phyloP scores from a whole-genome alignment of 2,329 filamentous ascomycete species.

The Geoglossum cookeanum region DNA sequence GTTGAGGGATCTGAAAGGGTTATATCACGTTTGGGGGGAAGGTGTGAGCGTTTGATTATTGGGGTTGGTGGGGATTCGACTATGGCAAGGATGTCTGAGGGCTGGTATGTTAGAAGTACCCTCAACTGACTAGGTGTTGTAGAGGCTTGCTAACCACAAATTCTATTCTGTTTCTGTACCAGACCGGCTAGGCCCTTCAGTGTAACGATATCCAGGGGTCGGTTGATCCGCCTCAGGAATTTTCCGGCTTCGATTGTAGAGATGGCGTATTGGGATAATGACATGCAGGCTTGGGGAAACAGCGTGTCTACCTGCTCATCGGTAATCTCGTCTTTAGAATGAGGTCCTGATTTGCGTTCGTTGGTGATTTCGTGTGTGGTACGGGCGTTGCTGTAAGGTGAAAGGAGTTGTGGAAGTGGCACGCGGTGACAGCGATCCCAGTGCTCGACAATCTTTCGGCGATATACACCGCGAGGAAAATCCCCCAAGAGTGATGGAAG shows the following conservation, averaged over 20 bases:
- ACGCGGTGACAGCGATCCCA: constrained; percentile 1
- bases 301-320: not conserved
- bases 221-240: not conserved
- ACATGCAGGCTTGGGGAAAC: not conserved
- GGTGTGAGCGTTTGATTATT: constrained; percentile 5
- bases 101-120: constrained; percentile 4
- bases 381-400: not conserved
- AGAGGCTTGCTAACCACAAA: not conserved
- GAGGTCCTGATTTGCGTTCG: not conserved
- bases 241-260: not conserved
- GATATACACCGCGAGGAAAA: not conserved
- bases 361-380: not conserved
- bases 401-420: not conserved
- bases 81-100: constrained; percentile 9
- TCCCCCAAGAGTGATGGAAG: not conserved
- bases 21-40: constrained; percentile 9
- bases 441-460: constrained; percentile 2
- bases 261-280: constrained; percentile 1
- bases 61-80: constrained; percentile 6
- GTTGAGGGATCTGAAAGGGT: constrained; percentile 9
- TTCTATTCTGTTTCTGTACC: not conserved
- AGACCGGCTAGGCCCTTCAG: not conserved
- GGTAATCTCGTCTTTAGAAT: not conserved
- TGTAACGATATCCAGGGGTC: not conserved
- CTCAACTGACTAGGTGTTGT: not conserved